Percentiles rank a stretch among this genome's conserved stretches.
Conservation (phyloP, 2,329 filamentous ascomycete species). For the Dryadomyces quercus-mongolicae region DNA sequence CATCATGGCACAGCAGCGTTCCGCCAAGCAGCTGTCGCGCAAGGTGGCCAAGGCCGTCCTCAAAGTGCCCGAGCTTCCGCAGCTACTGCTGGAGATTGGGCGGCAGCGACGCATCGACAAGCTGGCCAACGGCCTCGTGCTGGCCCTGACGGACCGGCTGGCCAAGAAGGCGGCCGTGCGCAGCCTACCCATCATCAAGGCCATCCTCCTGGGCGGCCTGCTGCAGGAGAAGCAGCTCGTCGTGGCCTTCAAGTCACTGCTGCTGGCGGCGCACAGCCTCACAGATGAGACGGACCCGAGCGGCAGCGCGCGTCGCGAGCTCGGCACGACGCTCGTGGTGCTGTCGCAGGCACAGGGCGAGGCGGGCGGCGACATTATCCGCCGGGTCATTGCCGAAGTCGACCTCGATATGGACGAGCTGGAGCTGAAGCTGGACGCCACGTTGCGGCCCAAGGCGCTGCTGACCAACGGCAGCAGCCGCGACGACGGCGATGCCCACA, state of each 20-base stretch:
- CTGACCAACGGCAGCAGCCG: slow-evolving; percentile 19
- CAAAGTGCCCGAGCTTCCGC: slow-evolving; percentile 48
- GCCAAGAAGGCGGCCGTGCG: slow-evolving; percentile 45
- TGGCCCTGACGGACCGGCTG: slow-evolving; percentile 51
- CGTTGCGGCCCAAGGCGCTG: slow-evolving; percentile 45
- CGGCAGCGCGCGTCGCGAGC: slow-evolving; percentile 45
- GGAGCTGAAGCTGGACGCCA: slow-evolving; percentile 62
- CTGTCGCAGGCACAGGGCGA: slow-evolving; percentile 48
- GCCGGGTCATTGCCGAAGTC: slow-evolving; percentile 52
- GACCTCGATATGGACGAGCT: slow-evolving; percentile 63
- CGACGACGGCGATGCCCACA: slow-evolving; percentile 30
- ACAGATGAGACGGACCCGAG: slow-evolving; percentile 41
- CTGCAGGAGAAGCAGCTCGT: slow-evolving; percentile 50
- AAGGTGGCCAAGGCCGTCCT: slow-evolving; percentile 58
- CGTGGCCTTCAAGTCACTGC: slow-evolving; percentile 53
- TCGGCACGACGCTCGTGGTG: slow-evolving; percentile 55
- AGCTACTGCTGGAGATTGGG: slow-evolving; percentile 47
- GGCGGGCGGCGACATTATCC: slow-evolving; percentile 52
- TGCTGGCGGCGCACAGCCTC: slow-evolving; percentile 47
- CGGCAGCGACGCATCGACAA: slow-evolving; percentile 57
- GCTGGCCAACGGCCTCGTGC: slow-evolving; percentile 58
- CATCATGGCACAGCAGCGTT: slow-evolving; percentile 70
- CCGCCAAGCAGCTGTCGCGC: slow-evolving; percentile 54
- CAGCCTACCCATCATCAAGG: slow-evolving; percentile 46
- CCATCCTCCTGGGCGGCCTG: slow-evolving; percentile 46